These are phyloP conservation scores for Zygotorulaspora sp. DNA, from an alignment of 805 yeast genomes.

Conservation along the genomic window DNA sequence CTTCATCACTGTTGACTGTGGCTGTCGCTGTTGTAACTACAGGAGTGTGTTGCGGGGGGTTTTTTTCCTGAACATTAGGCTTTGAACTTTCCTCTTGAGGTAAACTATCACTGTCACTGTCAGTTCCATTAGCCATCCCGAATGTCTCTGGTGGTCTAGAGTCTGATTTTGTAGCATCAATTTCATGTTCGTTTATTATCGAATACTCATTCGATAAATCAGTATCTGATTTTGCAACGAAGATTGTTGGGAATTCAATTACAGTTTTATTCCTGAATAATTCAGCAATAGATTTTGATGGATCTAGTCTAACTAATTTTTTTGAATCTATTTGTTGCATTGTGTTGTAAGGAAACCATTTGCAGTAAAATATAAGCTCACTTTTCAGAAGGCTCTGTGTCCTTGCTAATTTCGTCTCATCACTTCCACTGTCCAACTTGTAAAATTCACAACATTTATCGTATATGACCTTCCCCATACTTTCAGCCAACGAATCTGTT, in stretches of 20 bases:
- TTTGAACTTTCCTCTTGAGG: slow-evolving; percentile 20
- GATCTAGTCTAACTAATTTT: slow-evolving; percentile 39
- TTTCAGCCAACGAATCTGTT: slow-evolving; percentile 27
- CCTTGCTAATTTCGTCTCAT: slow-evolving; percentile 16
- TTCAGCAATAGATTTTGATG: slow-evolving; percentile 40
- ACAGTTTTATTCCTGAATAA: slow-evolving; percentile 54
- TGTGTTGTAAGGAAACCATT: slow-evolving; percentile 33
- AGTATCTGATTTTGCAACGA: slow-evolving; percentile 35
- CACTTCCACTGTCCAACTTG: slow-evolving; percentile 9
- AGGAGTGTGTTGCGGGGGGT: background rate
- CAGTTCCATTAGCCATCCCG: slow-evolving; percentile 12
- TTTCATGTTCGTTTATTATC: slow-evolving; percentile 23
- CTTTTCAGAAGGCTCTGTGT: slow-evolving; percentile 12
- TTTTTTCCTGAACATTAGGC: slow-evolving; percentile 1
- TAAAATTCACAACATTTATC: slow-evolving; percentile 27
- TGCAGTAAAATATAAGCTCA: slow-evolving; percentile 25
- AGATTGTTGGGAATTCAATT: slow-evolving; percentile 73
- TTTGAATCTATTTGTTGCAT: slow-evolving; percentile 32
- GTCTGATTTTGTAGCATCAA: slow-evolving; percentile 12
- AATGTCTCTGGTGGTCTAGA: background rate
- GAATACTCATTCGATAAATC: slow-evolving; percentile 29
- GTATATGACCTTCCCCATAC: slow-evolving; percentile 32
- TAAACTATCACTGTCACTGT: slow-evolving; percentile 10
- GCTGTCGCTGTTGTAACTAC: background rate
- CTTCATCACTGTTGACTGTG: slow-evolving; percentile 2